Conservation (phyloP, 2,329 filamentous ascomycete species). For the Pseudovirgaria hyperparasitica region DNA sequence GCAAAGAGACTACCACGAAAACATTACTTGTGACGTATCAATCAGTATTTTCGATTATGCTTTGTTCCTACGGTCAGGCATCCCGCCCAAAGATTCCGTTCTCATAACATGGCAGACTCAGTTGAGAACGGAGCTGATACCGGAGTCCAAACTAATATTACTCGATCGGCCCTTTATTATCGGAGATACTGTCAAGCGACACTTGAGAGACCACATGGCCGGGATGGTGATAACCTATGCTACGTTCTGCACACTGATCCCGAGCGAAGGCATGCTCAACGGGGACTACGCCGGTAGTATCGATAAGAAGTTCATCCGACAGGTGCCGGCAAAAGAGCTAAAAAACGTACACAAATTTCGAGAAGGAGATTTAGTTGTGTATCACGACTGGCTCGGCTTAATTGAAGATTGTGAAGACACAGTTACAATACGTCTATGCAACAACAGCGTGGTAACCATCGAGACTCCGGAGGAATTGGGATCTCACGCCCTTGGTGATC, state of each 20-base stretch:
- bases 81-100: conserved; percentile 39
- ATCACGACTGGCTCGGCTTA: conserved; percentile 43
- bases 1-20: conserved; percentile 23
- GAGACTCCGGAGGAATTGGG: conserved; percentile 31
- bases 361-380: conserved; percentile 41
- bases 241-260: conserved; percentile 33
- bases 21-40: conserved; percentile 22
- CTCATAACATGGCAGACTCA: conserved; percentile 36
- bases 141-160: conserved; percentile 32
- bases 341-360: conserved; percentile 31
- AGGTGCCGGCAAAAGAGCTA: conserved; percentile 34
- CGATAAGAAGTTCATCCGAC: conserved; percentile 22
- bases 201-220: conserved; percentile 35
- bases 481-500: conserved; percentile 18
- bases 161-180: conserved; percentile 42
- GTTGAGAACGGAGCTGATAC: conserved; percentile 27
- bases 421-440: conserved; percentile 36
- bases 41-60: conserved; percentile 19
- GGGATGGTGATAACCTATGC: conserved; percentile 40
- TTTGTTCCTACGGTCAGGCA: conserved; percentile 28
- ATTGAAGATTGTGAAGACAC: conserved; percentile 37
- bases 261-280: conserved; percentile 10
- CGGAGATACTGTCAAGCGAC: conserved; percentile 42
- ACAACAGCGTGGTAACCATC: conserved; percentile 42
- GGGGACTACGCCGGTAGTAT: conserved; percentile 6